Conservation (phyloP, 768 basidiomycete species). For the Trametes cingulata region DNA sequence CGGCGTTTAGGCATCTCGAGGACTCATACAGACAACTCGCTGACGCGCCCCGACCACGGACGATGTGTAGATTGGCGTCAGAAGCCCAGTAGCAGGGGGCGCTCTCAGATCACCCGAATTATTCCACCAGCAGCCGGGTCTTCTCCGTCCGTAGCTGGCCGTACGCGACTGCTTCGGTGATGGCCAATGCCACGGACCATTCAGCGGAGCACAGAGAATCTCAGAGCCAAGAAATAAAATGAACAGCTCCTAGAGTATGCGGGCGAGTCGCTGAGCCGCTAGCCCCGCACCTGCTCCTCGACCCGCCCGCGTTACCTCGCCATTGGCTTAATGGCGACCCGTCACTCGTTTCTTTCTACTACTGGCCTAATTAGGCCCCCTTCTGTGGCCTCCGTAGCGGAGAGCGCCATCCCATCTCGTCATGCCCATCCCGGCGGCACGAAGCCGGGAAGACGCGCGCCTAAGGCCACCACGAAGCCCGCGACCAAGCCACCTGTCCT, state of each 20-base stretch:
- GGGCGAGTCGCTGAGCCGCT: slow-evolving; percentile 26
- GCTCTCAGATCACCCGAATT: too few species aligned
- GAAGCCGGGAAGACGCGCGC: slow-evolving; percentile 14
- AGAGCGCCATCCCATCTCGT: slow-evolving; percentile 4
- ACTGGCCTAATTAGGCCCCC: slow-evolving; percentile 28
- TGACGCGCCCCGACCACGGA: too few species aligned
- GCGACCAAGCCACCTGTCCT: background rate
- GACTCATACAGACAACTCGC: too few species aligned
- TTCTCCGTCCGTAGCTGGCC: too few species aligned
- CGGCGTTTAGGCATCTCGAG: too few species aligned
- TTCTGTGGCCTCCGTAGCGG: slow-evolving; percentile 18
- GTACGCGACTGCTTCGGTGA: background rate
- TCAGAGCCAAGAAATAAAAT: background rate
- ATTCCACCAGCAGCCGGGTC: too few species aligned
- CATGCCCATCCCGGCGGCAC: slow-evolving; percentile 24
- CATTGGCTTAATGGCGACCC: slow-evolving; percentile 27
- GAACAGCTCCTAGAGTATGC: background rate
- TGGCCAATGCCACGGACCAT: background rate
- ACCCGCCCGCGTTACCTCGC: slow-evolving; percentile 32
- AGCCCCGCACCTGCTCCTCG: slow-evolving; percentile 17
- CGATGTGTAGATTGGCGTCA: too few species aligned
- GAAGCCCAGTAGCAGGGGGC: too few species aligned
- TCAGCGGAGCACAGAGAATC: background rate
- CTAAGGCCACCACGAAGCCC: background rate
- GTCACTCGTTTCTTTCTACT: slow-evolving; percentile 47